Base-by-base conservation (phyloP, 257 asterid species). In the Scutellaria baicalensis region DNA sequence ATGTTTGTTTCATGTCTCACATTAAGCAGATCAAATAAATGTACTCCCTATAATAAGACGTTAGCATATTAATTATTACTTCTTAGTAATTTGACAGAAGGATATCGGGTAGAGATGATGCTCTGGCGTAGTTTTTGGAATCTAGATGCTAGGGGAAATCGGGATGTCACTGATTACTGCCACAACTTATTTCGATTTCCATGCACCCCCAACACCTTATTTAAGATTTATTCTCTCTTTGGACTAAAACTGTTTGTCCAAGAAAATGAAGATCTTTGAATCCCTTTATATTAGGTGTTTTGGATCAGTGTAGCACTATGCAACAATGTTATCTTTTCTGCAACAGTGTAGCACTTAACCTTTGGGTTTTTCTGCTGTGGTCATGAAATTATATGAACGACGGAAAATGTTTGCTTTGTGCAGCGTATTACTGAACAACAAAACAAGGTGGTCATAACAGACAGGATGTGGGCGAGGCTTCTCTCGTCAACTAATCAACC, bases 401-500 rank as follows among this genome's bases (percentile, higher is more conserved):
- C 65, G 8, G 20, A 9, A 68, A 57, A 6, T 64, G 21, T 75
- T 47, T 59, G 33, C 35, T 73, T 7, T 64, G n/a, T 69, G 83
- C 91, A 87, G 94, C 87, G 94, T 45, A 83, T 87, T 18, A 85
- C 76, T 43, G 91, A 85, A 79, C 48, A 44, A 47, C 89, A 87
- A 73, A 79, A 87, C 84, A 78, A 36, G 77, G 94, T 87, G 40
- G 89, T 84, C 20, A 85, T 83, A 75, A 87, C 94, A 2, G 94
- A 87, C 81, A 76, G 93, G 72, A 87, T 87, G 93, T 87, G 90
- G 90, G 93, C 93, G 1, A 84, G 93, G 79, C 90, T 87, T 77
- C 87, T 87, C 40, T 79, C 92, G 16, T 86, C 92, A 55, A 86
- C 92, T 48, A 86, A 86, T 76, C 93, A 86, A 67, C 93, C 93